Evolutionary conservation across 1,284 basidiomycete genomes (phyloP).

Genomic region (Pterula multifida): DNA sequence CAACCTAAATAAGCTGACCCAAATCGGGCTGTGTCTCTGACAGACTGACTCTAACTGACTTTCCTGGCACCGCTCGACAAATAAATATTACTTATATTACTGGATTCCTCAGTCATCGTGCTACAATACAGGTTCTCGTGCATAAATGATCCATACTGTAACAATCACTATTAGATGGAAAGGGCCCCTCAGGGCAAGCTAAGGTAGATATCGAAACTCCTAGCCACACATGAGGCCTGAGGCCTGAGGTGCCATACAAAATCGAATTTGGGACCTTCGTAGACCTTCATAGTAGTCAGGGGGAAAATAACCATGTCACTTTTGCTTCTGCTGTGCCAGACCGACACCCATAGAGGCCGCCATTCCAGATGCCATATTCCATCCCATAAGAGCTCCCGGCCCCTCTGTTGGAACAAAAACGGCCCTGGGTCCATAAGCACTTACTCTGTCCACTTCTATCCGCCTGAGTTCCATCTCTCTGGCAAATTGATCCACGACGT

Average conservation of each 20-base stretch:
- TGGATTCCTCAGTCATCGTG: background rate
- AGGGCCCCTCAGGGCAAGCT: too few relatives aligned
- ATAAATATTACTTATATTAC: background rate
- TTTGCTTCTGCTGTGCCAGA: background rate
- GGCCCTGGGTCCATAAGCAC: constrained; percentile 57
- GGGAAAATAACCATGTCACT: background rate
- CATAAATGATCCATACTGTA: background rate
- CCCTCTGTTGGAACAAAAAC: constrained; percentile 60
- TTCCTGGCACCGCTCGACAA: background rate
- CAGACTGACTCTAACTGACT: background rate
- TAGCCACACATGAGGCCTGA: too few relatives aligned
- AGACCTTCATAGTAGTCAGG: too few relatives aligned
- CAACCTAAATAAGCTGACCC: background rate
- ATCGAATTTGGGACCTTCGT: too few relatives aligned
- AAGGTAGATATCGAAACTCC: too few relatives aligned
- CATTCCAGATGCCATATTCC: constrained; percentile 51
- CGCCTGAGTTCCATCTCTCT: constrained; percentile 62
- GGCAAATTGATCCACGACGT: constrained; percentile 53
- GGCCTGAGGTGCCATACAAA: too few relatives aligned
- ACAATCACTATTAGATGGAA: background rate
- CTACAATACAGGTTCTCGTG: background rate
- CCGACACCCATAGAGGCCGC: constrained; percentile 43
- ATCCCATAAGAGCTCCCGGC: constrained; percentile 42
- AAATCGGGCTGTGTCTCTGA: background rate
- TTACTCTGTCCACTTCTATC: constrained; percentile 48